A percentile compares a stretch with the other conserved stretches of the same genome.
phyloP scores from a whole-genome alignment of 495 filamentous ascomycete genomes.

The Penicillium samsonianum region DNA sequence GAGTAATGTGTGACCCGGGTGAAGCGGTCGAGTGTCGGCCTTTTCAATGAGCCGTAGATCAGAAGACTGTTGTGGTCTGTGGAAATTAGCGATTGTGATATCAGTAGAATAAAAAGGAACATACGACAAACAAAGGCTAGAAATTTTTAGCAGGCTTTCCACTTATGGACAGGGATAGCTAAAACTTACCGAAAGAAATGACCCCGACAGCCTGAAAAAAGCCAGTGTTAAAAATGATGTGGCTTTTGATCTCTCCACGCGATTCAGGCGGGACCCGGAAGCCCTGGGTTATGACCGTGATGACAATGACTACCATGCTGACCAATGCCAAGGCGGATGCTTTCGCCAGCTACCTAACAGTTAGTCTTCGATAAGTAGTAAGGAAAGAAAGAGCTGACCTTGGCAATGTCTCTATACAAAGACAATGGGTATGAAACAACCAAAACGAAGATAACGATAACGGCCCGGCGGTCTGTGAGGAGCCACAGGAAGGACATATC shows the following conservation, averaged over 20 bases:
- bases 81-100: slow-evolving; percentile 16
- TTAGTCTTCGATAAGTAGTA: slow-evolving; percentile 19
- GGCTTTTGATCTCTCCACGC: slow-evolving; percentile 65
- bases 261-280: slow-evolving; percentile 67
- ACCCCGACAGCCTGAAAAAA: slow-evolving; percentile 96
- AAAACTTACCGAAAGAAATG: slow-evolving; percentile 83
- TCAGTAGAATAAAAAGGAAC: slow-evolving; percentile 23
- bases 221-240: slow-evolving; percentile 74
- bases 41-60: slow-evolving; percentile 94
- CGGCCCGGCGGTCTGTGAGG: slow-evolving; percentile 73
- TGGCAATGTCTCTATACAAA: slow-evolving; percentile 94
- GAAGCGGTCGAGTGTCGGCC: slow-evolving; percentile 93
- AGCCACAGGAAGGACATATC: slow-evolving; percentile 77
- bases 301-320: slow-evolving; percentile 86
- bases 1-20: slow-evolving; percentile 88
- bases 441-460: slow-evolving; percentile 83
- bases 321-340: slow-evolving; percentile 87
- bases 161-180: neutral
- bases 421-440: slow-evolving; percentile 90
- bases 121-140: slow-evolving; percentile 83
- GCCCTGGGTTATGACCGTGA: slow-evolving; percentile 87
- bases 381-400: slow-evolving; percentile 54
- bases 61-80: slow-evolving; percentile 92
- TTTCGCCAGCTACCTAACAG: slow-evolving; percentile 75
- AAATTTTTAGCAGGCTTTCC: slow-evolving; percentile 32